Evolutionary conservation across 257 asterid species (phyloP).

Genomic region (Handroanthus guayacan): DNA sequence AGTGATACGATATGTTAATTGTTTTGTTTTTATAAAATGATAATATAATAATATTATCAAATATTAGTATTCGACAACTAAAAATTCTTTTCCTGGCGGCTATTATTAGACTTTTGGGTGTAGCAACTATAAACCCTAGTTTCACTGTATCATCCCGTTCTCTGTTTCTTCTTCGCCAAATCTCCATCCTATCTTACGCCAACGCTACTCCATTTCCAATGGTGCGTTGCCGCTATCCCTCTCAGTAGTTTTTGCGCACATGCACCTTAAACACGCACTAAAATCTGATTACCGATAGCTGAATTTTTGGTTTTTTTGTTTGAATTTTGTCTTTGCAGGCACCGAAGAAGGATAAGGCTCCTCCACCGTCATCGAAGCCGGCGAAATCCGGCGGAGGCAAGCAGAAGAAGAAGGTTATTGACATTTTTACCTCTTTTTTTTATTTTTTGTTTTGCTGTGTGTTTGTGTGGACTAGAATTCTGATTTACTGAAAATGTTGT

Average conservation of each 20-base stretch:
- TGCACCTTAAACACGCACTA: background rate
- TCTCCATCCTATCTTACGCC: background rate
- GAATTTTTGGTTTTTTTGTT: background rate
- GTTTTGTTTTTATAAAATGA: no score
- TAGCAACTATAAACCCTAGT: no score
- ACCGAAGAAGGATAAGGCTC: slow-evolving; percentile 92
- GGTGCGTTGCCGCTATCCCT: slow-evolving; percentile 33
- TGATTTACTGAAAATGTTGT: background rate
- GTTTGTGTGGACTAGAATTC: slow-evolving; percentile 2
- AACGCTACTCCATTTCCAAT: slow-evolving; percentile 12
- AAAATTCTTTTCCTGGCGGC: no score
- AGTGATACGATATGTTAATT: no score
- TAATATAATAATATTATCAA: no score
- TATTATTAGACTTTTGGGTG: no score
- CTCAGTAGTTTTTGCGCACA: background rate
- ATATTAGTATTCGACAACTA: no score
- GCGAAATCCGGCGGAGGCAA: slow-evolving; percentile 92
- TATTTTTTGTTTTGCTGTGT: background rate
- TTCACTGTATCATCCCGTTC: background rate
- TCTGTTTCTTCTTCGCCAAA: background rate
- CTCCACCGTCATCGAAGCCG: slow-evolving; percentile 92
- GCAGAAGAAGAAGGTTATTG: slow-evolving; percentile 89
- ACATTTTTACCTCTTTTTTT: background rate
- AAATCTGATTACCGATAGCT: background rate
- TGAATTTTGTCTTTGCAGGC: slow-evolving; percentile 55